Evolutionary conservation across 2,329 filamentous ascomycete species (phyloP), one percentile per base, ranked within the genome.

Genomic region (Hypoxylon sp.): DNA sequence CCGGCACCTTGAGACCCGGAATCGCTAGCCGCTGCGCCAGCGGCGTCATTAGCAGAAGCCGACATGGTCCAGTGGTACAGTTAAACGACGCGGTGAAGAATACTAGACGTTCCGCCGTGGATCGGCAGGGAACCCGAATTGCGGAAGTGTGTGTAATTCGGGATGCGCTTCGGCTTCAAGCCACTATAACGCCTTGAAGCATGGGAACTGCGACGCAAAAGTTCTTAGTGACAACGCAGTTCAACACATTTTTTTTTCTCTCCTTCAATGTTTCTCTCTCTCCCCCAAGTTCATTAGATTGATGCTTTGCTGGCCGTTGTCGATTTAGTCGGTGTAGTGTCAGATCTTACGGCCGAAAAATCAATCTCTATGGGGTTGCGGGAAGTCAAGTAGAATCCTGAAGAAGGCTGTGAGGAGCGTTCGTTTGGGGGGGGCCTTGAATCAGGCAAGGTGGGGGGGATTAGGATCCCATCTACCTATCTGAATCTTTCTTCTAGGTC

Each of bases 1-100:
- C 78, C 77, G 63, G 79, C 75, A 65, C 80, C 79, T 56, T 78
- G 78, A 46, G 80, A 80, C 57, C 75, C 76, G 44, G 79, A 72
- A 74, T 74, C 72, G 55, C 70, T 67, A 18, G 64, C 60, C 2
- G 56, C 56, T 42, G 59, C 60, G 16, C 68, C 65, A 36, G 62
- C 44, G 32, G 60, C 54, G 22, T 73, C 71, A 38, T 56, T 65
- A 24, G 57, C 64, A 33, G 62, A 46, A 44, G 71, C 56, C 42
- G 71, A 59, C 74, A 76, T 75, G n/a, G 33, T 71, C 12, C 40
- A 50, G 18, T 46, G 40, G 20, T 42, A 45, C 16, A 51, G 50
- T 49, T 40, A 49, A 44, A 45, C 22, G 4, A 28, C 28, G 24
- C 12, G 26, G 33, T 8, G 22, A 45, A 28, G 51, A 26, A 14